These are phyloP conservation scores for Taphrina deformans DNA, from an alignment of 1,139 yeast species.

Conservation along the genomic window DNA sequence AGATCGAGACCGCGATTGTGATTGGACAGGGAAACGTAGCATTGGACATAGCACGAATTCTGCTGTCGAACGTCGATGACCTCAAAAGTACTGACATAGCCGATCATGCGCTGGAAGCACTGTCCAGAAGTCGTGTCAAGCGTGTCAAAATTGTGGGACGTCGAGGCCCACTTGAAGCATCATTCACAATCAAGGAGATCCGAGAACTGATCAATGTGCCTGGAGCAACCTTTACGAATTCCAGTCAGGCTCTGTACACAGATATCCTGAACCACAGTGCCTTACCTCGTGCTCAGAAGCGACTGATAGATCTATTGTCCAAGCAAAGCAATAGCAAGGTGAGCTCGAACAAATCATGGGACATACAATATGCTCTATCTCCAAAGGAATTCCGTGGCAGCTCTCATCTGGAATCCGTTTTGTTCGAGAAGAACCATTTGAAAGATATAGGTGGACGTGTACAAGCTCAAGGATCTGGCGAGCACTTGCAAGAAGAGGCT, in stretches of 20 bases:
- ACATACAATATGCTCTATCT: slow-evolving; percentile 64
- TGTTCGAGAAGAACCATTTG: slow-evolving; percentile 36
- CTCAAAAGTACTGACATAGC: slow-evolving; percentile 72
- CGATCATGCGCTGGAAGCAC: slow-evolving; percentile 56
- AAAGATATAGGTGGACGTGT: slow-evolving; percentile 43
- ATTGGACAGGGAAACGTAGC: slow-evolving; percentile 99
- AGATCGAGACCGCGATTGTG: slow-evolving; percentile 66
- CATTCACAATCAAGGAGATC: slow-evolving; percentile 89
- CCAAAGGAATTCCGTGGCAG: slow-evolving; percentile 59
- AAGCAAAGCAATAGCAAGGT: slow-evolving; percentile 47
- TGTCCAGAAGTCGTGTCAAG: slow-evolving; percentile 57
- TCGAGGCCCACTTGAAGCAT: slow-evolving; percentile 71
- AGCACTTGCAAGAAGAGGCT: slow-evolving; percentile 49
- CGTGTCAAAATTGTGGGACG: slow-evolving; percentile 77
- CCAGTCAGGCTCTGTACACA: slow-evolving; percentile 52
- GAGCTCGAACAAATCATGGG: slow-evolving; percentile 52
- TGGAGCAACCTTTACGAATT: slow-evolving; percentile 60
- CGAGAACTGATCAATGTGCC: slow-evolving; percentile 74
- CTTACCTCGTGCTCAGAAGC: slow-evolving; percentile 66
- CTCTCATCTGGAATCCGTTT: background rate
- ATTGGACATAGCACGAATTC: slow-evolving; percentile 78
- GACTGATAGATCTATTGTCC: slow-evolving; percentile 64
- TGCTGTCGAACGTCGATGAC: slow-evolving; percentile 57
- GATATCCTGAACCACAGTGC: slow-evolving; percentile 2
- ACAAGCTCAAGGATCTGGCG: slow-evolving; percentile 51